phyloP scores from a whole-genome alignment of 2,329 filamentous ascomycete genomes.

The Pyricularia sp. region DNA sequence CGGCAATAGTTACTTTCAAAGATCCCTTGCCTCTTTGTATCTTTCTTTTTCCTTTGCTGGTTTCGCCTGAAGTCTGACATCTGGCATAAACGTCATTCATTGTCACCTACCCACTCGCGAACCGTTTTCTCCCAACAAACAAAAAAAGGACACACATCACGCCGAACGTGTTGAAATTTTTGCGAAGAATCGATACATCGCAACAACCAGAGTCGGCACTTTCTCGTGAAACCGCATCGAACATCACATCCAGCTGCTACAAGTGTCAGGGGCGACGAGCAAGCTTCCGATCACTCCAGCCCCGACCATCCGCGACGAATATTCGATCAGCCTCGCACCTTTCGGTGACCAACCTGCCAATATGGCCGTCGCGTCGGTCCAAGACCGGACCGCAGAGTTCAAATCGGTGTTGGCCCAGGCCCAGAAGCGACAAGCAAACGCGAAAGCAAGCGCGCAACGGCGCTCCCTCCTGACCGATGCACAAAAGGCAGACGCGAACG shows the following conservation, averaged over 20 bases:
- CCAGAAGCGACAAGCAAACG: constrained; percentile 67
- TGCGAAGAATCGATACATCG: neutral
- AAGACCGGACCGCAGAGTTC: constrained; percentile 96
- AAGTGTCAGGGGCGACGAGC: neutral
- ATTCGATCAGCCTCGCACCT: neutral
- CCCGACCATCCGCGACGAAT: neutral
- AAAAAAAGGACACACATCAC: neutral
- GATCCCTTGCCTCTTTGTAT: neutral
- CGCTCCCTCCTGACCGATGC: constrained; percentile 70
- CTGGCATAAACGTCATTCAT: neutral
- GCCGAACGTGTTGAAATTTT: neutral
- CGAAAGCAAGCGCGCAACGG: constrained; percentile 69
- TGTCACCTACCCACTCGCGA: neutral
- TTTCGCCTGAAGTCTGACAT: neutral
- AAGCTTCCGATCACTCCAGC: neutral
- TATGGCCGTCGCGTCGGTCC: constrained; percentile 69
- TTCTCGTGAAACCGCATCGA: neutral
- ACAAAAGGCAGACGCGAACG: constrained; percentile 56
- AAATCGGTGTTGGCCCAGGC: constrained; percentile 80
- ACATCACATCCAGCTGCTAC: neutral
- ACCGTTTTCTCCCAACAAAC: neutral
- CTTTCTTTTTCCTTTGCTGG: neutral
- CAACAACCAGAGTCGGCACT: neutral
- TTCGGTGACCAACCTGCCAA: constrained; percentile 9
- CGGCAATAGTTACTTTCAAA: neutral